These are phyloP conservation scores for Helichrysum umbraculigerum DNA, from an alignment of 129 eudicot species.

Conservation along the genomic window DNA sequence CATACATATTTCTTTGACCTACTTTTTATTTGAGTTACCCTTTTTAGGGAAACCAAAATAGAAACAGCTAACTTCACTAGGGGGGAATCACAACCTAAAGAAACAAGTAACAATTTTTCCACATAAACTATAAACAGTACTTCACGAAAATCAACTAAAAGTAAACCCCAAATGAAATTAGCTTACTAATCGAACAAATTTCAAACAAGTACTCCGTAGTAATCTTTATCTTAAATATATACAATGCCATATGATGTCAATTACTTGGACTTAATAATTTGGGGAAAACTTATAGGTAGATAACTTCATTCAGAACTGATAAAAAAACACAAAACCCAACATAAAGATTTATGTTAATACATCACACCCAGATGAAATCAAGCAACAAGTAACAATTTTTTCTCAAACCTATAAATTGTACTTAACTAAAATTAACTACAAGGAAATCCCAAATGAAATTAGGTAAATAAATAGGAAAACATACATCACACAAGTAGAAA, in stretches of 20 bases:
- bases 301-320: slow-evolving; percentile 9
- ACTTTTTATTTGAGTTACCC: slow-evolving; percentile 20
- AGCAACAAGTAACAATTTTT: slow-evolving; percentile 25
- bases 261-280: slow-evolving; percentile 22
- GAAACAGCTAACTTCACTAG: slow-evolving; percentile 17
- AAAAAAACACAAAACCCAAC: slow-evolving; percentile 21
- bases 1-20: slow-evolving; percentile 25
- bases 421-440: not conserved
- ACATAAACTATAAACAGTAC: slow-evolving; percentile 1
- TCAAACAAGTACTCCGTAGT: slow-evolving; percentile 5
- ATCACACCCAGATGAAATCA: not conserved
- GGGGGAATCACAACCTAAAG: slow-evolving; percentile 19
- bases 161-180: slow-evolving; percentile 4
- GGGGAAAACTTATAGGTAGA: slow-evolving; percentile 21
- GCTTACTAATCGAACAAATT: slow-evolving; percentile 7
- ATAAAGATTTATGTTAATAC: not conserved
- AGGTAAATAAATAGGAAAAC: not conserved
- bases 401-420: not conserved
- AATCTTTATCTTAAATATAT: not conserved
- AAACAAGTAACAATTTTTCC: slow-evolving; percentile 30
- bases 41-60: slow-evolving; percentile 29
- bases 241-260: slow-evolving; percentile 22
- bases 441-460: not conserved
- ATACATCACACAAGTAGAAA: slow-evolving; percentile 8
- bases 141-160: not conserved